These are phyloP conservation scores for Vitis amurensis DNA, from an alignment of 164 flowering plant genomes.

Conservation along the genomic window DNA sequence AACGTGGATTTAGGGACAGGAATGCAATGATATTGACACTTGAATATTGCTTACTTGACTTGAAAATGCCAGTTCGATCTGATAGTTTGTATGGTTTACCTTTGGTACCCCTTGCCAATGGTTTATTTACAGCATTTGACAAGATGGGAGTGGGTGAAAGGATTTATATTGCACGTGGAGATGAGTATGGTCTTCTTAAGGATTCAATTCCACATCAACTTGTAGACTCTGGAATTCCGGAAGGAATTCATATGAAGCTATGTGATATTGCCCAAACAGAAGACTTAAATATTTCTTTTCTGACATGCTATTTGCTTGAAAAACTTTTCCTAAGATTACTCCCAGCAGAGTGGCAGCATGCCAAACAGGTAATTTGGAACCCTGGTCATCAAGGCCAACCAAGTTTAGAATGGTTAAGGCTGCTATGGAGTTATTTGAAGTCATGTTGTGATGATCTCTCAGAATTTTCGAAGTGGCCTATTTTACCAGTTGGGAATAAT, in stretches of 20 bases:
- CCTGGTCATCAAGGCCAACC: constrained; percentile 85
- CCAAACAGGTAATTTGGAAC: constrained; percentile 68
- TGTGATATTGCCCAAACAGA: constrained; percentile 61
- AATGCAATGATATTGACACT: constrained; percentile 69
- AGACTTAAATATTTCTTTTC: constrained; percentile 59
- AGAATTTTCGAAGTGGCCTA: constrained; percentile 83
- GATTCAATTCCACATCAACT: constrained; percentile 71
- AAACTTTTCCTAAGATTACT: constrained; percentile 63
- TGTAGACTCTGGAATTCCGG: constrained; percentile 64
- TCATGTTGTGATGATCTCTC: constrained; percentile 76
- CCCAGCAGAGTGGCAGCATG: constrained; percentile 79
- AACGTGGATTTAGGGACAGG: constrained; percentile 67
- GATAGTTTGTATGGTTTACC: constrained; percentile 70
- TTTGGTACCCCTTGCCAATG: constrained; percentile 84
- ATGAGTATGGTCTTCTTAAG: constrained; percentile 82
- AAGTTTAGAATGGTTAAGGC: constrained; percentile 72
- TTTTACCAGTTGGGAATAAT: constrained; percentile 68
- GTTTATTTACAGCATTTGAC: constrained; percentile 64
- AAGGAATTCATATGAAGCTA: constrained; percentile 54
- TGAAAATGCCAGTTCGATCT: constrained; percentile 35
- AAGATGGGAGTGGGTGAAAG: constrained; percentile 66
- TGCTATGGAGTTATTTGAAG: constrained; percentile 77
- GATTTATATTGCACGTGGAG: constrained; percentile 61
- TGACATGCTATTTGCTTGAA: constrained; percentile 74
- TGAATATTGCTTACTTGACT: constrained; percentile 86